phyloP scores from a whole-genome alignment of 2,329 filamentous ascomycete species.

The Aspergillus sp. region DNA sequence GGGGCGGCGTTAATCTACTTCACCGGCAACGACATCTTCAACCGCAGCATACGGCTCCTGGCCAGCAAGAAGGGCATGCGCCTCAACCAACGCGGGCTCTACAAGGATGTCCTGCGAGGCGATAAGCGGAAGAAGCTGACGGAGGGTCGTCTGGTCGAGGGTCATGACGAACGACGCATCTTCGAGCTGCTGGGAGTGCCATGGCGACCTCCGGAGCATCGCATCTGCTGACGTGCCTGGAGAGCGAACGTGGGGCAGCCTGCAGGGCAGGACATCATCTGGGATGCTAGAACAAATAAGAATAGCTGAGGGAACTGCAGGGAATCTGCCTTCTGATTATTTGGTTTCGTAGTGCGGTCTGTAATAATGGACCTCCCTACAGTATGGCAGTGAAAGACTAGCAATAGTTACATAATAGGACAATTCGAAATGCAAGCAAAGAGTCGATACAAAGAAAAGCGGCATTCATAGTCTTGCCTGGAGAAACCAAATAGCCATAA shows the following conservation, averaged over 20 bases:
- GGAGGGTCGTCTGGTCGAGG: conserved; percentile 64
- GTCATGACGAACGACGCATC: conserved; percentile 65
- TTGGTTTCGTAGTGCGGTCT: too few relatives aligned
- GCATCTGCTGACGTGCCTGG: conserved; percentile 54
- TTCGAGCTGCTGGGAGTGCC: conserved; percentile 76
- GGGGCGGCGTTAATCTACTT: conserved; percentile 91
- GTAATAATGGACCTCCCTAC: too few relatives aligned
- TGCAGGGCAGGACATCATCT: background rate
- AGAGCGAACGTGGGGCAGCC: background rate
- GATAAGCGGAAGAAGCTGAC: conserved; percentile 52
- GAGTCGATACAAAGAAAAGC: too few relatives aligned
- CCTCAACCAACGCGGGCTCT: conserved; percentile 76
- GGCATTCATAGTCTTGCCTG: too few relatives aligned
- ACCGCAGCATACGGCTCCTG: conserved; percentile 71
- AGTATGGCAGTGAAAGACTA: too few relatives aligned
- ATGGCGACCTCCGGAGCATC: conserved; percentile 69
- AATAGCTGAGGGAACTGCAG: too few relatives aligned
- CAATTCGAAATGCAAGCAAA: too few relatives aligned
- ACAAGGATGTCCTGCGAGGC: conserved; percentile 58
- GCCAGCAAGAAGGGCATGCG: conserved; percentile 75
- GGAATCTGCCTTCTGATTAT: too few relatives aligned
- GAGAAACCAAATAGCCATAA: too few relatives aligned
- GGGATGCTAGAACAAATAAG: too few relatives aligned
- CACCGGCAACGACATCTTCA: conserved; percentile 92
- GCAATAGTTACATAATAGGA: too few relatives aligned